Evolutionary conservation across 2,329 filamentous ascomycete genomes (phyloP).

Genomic region (Curvularia verruculosa): DNA sequence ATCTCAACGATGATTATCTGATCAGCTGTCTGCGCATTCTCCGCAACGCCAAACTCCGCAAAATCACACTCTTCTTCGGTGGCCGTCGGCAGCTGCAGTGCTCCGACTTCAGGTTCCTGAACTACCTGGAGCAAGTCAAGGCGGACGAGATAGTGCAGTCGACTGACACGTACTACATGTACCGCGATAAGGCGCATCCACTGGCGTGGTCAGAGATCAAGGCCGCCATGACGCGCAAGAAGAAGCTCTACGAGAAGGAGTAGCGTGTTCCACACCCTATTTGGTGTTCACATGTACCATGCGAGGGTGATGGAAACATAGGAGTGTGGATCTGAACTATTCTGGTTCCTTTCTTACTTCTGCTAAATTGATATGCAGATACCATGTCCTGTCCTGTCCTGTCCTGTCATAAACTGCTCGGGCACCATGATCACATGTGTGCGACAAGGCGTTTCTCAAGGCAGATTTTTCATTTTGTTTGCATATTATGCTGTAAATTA

Average conservation of each 20-base stretch:
- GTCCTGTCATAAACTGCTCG: too few relatives aligned
- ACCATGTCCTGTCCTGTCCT: too few relatives aligned
- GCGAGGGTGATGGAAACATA: neutral
- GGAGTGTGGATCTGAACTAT: neutral
- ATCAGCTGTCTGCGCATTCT: slow-evolving; percentile 55
- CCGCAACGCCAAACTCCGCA: slow-evolving; percentile 51
- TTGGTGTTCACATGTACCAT: too few relatives aligned
- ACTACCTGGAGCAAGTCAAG: slow-evolving; percentile 53
- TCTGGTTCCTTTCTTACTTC: too few relatives aligned
- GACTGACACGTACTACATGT: slow-evolving; percentile 20
- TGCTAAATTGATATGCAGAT: too few relatives aligned
- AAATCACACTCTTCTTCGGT: slow-evolving; percentile 51
- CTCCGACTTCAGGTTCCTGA: slow-evolving; percentile 53
- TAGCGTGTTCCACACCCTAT: neutral
- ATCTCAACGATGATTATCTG: slow-evolving; percentile 55
- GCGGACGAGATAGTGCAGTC: slow-evolving; percentile 49
- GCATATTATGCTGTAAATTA: too few relatives aligned
- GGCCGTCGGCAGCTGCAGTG: slow-evolving; percentile 47
- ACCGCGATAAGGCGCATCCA: slow-evolving; percentile 43
- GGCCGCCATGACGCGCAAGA: slow-evolving; percentile 45
- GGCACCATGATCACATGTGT: too few relatives aligned
- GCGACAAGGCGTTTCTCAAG: too few relatives aligned
- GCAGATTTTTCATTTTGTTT: too few relatives aligned
- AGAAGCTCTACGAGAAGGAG: slow-evolving; percentile 43
- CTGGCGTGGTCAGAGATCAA: slow-evolving; percentile 41